phyloP scores from a whole-genome alignment of 192 early-diverging fungal species.

The Spizellomyces punctatus region DNA sequence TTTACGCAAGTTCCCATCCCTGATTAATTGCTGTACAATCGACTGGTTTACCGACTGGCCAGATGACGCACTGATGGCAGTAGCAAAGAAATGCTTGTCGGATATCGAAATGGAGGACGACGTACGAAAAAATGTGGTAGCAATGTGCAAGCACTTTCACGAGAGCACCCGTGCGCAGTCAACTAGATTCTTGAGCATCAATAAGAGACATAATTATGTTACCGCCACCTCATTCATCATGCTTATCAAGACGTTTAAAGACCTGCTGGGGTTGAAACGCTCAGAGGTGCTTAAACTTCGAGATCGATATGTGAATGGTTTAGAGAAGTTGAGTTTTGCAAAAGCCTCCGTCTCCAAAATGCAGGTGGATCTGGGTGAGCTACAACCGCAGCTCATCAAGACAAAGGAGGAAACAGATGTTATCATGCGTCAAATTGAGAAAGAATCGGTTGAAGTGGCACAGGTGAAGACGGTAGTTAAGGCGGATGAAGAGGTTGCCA shows the following conservation, averaged over 20 bases:
- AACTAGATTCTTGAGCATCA: slow-evolving; percentile 41
- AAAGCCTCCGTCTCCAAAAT: slow-evolving; percentile 60
- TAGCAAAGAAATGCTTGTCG: slow-evolving; percentile 56
- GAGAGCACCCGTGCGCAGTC: slow-evolving; percentile 55
- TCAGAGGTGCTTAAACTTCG: slow-evolving; percentile 49
- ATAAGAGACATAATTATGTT: slow-evolving; percentile 61
- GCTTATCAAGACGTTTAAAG: slow-evolving; percentile 61
- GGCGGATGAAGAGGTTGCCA: slow-evolving; percentile 62
- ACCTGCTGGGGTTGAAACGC: slow-evolving; percentile 46
- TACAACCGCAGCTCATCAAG: slow-evolving; percentile 60
- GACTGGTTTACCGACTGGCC: slow-evolving; percentile 69
- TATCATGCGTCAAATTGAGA: slow-evolving; percentile 63
- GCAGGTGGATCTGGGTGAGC: slow-evolving; percentile 59
- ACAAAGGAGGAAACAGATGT: slow-evolving; percentile 58
- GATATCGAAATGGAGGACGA: slow-evolving; percentile 54
- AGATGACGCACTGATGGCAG: slow-evolving; percentile 60
- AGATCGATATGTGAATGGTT: slow-evolving; percentile 57
- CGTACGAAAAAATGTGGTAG: slow-evolving; percentile 50
- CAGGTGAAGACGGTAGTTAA: slow-evolving; percentile 56
- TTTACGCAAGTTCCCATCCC: slow-evolving; percentile 58
- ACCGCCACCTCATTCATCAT: slow-evolving; percentile 65
- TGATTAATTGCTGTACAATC: slow-evolving; percentile 66
- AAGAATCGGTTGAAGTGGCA: slow-evolving; percentile 58
- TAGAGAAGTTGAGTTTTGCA: slow-evolving; percentile 63
- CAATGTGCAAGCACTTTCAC: slow-evolving; percentile 65